A percentile compares a stretch with the other conserved stretches of the same genome.
Conservation (phyloP, 139 green algal genomes). For the Yamagishiella unicocca region DNA sequence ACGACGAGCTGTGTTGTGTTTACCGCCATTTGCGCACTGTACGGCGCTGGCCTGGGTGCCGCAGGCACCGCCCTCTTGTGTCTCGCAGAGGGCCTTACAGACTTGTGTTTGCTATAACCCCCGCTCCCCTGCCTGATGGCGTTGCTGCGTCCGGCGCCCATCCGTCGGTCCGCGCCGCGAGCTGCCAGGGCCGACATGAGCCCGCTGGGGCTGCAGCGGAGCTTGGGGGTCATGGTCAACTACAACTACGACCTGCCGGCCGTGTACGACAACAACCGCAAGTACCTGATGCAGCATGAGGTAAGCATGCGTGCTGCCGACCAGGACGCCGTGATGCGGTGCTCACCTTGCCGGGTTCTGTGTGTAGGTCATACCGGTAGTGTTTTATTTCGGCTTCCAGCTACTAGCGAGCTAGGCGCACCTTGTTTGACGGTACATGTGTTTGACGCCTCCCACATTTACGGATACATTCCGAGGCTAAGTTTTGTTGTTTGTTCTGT, state of each 20-base stretch:
- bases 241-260: slow-evolving; percentile 71
- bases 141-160: too few relatives aligned
- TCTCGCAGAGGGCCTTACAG: background rate
- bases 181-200: slow-evolving; percentile 65
- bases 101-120: background rate
- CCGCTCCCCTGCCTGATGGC: too few relatives aligned
- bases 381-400: too few relatives aligned
- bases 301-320: slow-evolving; percentile 34
- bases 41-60: background rate
- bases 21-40: background rate
- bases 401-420: too few relatives aligned
- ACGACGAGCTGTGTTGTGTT: background rate
- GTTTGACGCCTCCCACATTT: too few relatives aligned
- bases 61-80: background rate
- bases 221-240: slow-evolving; percentile 90
- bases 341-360: too few relatives aligned
- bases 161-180: too few relatives aligned
- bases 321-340: too few relatives aligned
- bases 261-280: slow-evolving; percentile 57
- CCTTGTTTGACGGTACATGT: too few relatives aligned
- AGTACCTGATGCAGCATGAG: slow-evolving; percentile 64
- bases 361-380: too few relatives aligned
- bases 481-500: too few relatives aligned
- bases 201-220: slow-evolving; percentile 55
- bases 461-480: too few relatives aligned